Conservation (phyloP, 345 rosid species). For the Passiflora organensis region DNA sequence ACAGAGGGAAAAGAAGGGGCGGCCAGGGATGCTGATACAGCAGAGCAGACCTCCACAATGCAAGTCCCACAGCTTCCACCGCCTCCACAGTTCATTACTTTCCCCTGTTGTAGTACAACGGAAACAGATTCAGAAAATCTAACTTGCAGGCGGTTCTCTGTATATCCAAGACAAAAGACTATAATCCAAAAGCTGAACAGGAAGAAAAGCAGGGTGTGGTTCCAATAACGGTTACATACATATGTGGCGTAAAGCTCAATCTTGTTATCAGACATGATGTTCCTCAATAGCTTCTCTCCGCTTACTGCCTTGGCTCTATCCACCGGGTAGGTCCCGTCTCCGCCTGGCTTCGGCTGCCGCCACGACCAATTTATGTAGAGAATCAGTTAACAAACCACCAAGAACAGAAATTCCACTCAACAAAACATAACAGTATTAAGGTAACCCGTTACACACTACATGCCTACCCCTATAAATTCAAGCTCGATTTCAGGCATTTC, state of each 20-base stretch:
- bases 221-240: too few relatives aligned
- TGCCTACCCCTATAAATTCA: constrained; percentile 59
- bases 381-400: constrained; percentile 6
- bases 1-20: too few relatives aligned
- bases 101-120: constrained; percentile 44
- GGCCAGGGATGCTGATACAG: too few relatives aligned
- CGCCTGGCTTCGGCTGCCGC: constrained; percentile 56
- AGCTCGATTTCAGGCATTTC: constrained; percentile 67
- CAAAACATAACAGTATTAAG: background rate
- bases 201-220: too few relatives aligned
- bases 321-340: constrained; percentile 58
- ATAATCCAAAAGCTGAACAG: background rate
- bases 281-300: constrained; percentile 78
- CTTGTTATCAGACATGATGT: constrained; percentile 71
- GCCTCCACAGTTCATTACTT: constrained; percentile 93
- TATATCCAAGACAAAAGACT: background rate
- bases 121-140: background rate
- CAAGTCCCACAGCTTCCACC: constrained; percentile 95
- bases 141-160: background rate
- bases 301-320: constrained; percentile 59
- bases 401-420: background rate
- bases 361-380: too few relatives aligned
- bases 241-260: constrained; percentile 80
- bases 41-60: constrained; percentile 63
- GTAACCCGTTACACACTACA: background rate